Base-by-base conservation (phyloP, 2,329 filamentous ascomycete species). In the Blumeriella jaapii region DNA sequence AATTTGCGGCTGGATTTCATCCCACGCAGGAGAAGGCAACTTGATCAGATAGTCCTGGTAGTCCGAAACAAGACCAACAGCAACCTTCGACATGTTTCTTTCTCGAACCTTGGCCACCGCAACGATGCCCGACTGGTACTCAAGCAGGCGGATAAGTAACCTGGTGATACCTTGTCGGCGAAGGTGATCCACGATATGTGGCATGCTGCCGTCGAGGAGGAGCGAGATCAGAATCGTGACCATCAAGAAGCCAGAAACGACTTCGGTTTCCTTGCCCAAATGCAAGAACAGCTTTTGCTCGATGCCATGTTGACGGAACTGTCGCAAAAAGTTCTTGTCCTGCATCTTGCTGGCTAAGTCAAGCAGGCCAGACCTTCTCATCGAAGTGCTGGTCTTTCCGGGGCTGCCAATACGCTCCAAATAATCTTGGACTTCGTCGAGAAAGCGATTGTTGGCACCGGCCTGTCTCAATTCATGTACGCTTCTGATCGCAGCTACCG, bases 301-400 rank as follows among this genome's bases (percentile, higher is more conserved):
- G 37, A 81, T 73, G 5, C 75, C 74, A 46, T 84, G 78, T 42
- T 86, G 78, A 13, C 81, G 68, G 49, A 94, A 86, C 42, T 82
- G 77, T 12, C 67, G 64, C 17, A 73, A 62, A 48, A 82, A 86
- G 1, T 63, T 64, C 48, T 76, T 75, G 31, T 78, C 63, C 31
- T 69, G 67, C 26, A 78, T 61, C 48, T 73, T 75, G 28, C 67
- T 63, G 1, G 68, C 68, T 26, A 80, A 55, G 43, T 80, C 74
- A 4, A 78, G 57, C 26, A 80, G 57, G 1, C 71, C 72, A 34
- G 68, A 67, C 34, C 74, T 63, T 43, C 75, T 62, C 49, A 71
- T 61, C 0, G 71, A 71, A 3, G 62, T 61, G 5, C 65, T 55
- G 22, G 63, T 61, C 10, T 52, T 48, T 16, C 57, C 59, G 0